These are phyloP conservation scores for Allomyces macrogynus DNA, from an alignment of 192 early-diverging fungal genomes.

Conservation along the genomic window DNA sequence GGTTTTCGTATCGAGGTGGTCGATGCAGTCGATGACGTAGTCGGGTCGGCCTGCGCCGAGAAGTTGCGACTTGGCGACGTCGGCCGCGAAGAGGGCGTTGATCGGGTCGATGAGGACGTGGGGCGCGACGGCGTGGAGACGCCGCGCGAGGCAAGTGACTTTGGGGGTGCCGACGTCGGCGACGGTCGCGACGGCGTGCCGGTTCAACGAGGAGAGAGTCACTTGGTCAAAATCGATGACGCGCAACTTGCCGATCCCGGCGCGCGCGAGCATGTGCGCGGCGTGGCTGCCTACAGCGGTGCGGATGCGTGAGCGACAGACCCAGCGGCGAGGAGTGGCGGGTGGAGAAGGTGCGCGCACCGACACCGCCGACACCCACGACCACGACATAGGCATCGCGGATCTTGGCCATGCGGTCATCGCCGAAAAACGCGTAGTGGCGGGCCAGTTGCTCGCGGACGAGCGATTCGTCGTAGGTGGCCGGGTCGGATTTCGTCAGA, in stretches of 20 bases:
- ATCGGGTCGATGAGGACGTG: constrained; percentile 55
- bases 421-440: constrained; percentile 75
- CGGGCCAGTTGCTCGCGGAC: constrained; percentile 66
- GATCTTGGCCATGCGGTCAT: constrained; percentile 50
- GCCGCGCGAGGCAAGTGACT: constrained; percentile 46
- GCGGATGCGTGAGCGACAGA: neutral
- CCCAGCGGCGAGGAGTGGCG: neutral
- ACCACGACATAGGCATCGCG: constrained; percentile 74
- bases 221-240: constrained; percentile 98
- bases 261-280: constrained; percentile 74
- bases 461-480: constrained; percentile 38
- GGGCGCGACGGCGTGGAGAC: constrained; percentile 57
- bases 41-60: constrained; percentile 26
- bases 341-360: constrained; percentile 18
- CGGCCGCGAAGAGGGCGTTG: constrained; percentile 52
- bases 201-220: constrained; percentile 75
- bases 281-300: constrained; percentile 21
- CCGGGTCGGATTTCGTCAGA: neutral
- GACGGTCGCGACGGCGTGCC: constrained; percentile 81
- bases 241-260: constrained; percentile 65
- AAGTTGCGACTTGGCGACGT: constrained; percentile 46
- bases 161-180: constrained; percentile 79
- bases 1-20: constrained; percentile 87
- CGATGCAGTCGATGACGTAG: constrained; percentile 75
- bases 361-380: constrained; percentile 89